A percentile compares a stretch with the other conserved stretches of the same genome.
phyloP scores from a whole-genome alignment of 495 filamentous ascomycete species.

The Chaetomium cochliodes region DNA sequence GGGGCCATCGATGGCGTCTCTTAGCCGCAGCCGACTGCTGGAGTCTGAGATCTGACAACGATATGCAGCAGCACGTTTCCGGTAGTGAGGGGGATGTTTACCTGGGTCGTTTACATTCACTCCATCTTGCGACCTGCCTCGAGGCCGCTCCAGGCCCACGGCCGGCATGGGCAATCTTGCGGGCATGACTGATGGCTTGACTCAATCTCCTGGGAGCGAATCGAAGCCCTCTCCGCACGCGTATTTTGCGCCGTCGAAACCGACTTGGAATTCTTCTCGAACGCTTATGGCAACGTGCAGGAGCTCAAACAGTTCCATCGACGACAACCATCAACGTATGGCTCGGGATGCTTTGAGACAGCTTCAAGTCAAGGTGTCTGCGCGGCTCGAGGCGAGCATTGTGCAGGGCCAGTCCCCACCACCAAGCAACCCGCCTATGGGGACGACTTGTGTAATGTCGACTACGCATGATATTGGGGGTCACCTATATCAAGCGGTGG shows the following conservation, averaged over 20 bases:
- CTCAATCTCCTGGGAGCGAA: constrained; percentile 22
- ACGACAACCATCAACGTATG: constrained; percentile 12
- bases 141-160: background rate
- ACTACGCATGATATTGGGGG: constrained; percentile 19
- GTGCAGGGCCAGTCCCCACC: constrained; percentile 7
- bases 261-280: constrained; percentile 4
- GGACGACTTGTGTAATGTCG: constrained; percentile 4
- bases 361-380: constrained; percentile 11
- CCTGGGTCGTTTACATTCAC: background rate
- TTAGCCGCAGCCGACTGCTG: constrained; percentile 28
- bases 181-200: constrained; percentile 17
- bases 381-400: constrained; percentile 21
- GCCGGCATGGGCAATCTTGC: constrained; percentile 14
- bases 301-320: constrained; percentile 12
- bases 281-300: constrained; percentile 25
- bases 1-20: constrained; percentile 23
- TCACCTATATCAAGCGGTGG: constrained; percentile 8
- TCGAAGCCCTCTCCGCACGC: background rate
- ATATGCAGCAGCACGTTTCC: constrained; percentile 9
- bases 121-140: background rate
- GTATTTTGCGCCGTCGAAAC: constrained; percentile 16
- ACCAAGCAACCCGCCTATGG: constrained; percentile 10
- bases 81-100: background rate
- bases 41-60: constrained; percentile 17
- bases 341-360: background rate